These are phyloP conservation scores for Atkinsonella hypoxylon DNA, from an alignment of 2,329 filamentous ascomycete species.

Conservation along the genomic window DNA sequence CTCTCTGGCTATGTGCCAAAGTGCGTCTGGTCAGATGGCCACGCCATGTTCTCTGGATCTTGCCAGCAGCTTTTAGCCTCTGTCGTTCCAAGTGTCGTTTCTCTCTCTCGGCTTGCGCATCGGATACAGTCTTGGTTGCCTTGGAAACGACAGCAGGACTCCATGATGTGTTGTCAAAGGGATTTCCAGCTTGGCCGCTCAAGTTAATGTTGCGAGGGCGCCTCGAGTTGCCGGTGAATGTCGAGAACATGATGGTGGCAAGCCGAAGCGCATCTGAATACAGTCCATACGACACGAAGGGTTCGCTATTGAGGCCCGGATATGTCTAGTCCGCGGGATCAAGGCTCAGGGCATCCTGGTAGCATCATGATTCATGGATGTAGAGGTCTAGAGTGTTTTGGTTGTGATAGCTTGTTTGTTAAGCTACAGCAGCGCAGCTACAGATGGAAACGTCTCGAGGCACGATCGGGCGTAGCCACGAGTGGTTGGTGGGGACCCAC, in stretches of 20 bases:
- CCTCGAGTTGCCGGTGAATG: constrained; percentile 79
- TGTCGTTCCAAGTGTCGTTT: constrained; percentile 72
- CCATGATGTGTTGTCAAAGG: constrained; percentile 57
- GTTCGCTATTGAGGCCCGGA: not conserved
- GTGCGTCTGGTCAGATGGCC: constrained; percentile 53
- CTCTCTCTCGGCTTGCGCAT: constrained; percentile 76
- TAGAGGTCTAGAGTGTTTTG: not conserved
- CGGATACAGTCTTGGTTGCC: constrained; percentile 65
- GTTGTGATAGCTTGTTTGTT: not conserved
- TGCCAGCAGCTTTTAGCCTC: constrained; percentile 58
- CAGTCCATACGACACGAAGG: not conserved
- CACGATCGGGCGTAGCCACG: too few species aligned
- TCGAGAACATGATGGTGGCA: constrained; percentile 61
- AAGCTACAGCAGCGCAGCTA: not conserved
- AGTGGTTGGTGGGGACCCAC: too few species aligned
- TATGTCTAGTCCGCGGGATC: not conserved
- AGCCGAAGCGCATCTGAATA: not conserved
- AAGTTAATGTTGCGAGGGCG: constrained; percentile 88
- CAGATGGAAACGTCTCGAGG: not conserved
- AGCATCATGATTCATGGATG: not conserved
- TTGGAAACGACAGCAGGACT: constrained; percentile 44
- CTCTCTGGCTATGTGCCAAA: constrained; percentile 45
- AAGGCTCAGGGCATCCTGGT: not conserved
- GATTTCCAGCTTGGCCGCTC: constrained; percentile 70
- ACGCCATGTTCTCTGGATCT: constrained; percentile 73